Conservation (phyloP, 805 yeast genomes). For the Millerago galiae region DNA sequence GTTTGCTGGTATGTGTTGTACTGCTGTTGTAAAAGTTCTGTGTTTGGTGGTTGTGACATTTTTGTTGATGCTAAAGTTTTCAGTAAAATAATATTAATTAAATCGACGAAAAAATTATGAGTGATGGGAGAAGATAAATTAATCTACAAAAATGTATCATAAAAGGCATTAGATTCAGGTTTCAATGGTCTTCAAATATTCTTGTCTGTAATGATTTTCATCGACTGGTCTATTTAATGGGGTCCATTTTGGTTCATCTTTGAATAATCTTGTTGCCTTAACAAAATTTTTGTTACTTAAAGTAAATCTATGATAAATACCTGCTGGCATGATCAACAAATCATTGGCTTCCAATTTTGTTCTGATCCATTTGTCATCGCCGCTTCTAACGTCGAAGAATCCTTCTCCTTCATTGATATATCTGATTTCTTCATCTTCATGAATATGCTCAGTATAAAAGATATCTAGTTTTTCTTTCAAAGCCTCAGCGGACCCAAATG, state of each 20-base stretch:
- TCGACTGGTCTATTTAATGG: conserved; percentile 71
- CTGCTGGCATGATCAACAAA: conserved; percentile 73
- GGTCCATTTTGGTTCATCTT: conserved; percentile 95
- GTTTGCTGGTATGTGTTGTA: conserved; percentile 48
- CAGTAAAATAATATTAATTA: neutral
- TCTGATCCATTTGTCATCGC: conserved; percentile 67
- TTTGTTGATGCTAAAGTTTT: neutral
- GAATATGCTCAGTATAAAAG: conserved; percentile 82
- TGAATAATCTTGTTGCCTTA: conserved; percentile 75
- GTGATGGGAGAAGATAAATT: neutral
- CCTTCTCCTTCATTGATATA: conserved; percentile 88
- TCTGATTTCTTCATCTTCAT: conserved; percentile 95
- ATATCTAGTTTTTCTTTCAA: conserved; percentile 58
- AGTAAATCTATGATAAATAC: conserved; percentile 91
- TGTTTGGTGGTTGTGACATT: conserved; percentile 3
- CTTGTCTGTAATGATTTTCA: conserved; percentile 35
- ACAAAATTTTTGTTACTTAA: conserved; percentile 57
- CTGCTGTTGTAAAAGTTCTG: conserved; percentile 37
- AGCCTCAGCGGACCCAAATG: conserved; percentile 59
- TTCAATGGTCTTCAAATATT: conserved; percentile 32
- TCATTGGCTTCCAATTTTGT: conserved; percentile 59
- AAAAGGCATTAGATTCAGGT: neutral
- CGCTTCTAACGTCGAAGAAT: conserved; percentile 78
- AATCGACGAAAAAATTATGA: neutral
- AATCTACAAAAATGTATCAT: neutral